A percentile compares a stretch with the other conserved stretches of the same genome.
Evolutionary conservation across 441 rosid species (phyloP).

Genomic region (Cnidoscolus chayamansa): DNA sequence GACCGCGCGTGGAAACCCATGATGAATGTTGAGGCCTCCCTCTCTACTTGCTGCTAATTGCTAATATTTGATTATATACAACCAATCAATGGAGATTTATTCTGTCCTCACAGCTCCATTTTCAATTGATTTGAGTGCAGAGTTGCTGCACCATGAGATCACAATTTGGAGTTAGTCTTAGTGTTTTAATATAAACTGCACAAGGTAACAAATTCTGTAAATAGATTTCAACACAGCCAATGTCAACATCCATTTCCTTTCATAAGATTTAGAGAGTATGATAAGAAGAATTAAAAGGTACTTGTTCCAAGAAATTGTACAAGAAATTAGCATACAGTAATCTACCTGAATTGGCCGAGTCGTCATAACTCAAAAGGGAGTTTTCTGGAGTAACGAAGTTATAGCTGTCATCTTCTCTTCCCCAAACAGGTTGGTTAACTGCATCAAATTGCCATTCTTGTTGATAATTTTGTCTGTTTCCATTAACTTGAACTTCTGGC

Average conservation of each 20-base stretch:
- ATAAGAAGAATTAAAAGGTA: neutral
- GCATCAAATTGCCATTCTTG: constrained; percentile 60
- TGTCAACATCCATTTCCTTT: neutral
- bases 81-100: constrained; percentile 27
- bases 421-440: constrained; percentile 58
- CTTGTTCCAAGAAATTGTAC: neutral
- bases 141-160: constrained; percentile 38
- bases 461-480: constrained; percentile 56
- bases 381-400: constrained; percentile 55
- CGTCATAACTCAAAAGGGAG: constrained; percentile 56
- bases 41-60: constrained; percentile 34
- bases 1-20: constrained; percentile 35
- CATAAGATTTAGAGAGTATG: neutral
- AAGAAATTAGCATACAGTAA: neutral
- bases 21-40: constrained; percentile 31
- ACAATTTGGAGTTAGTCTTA: constrained; percentile 14
- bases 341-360: constrained; percentile 61
- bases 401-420: constrained; percentile 54
- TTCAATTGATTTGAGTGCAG: constrained; percentile 56
- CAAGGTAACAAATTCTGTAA: too few relatives aligned
- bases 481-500: constrained; percentile 52
- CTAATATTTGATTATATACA: constrained; percentile 41
- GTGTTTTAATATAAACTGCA: neutral
- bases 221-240: neutral
- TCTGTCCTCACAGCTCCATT: constrained; percentile 64